phyloP scores from a whole-genome alignment of 306 rosid genomes.

The Spatholobus suberectus region DNA sequence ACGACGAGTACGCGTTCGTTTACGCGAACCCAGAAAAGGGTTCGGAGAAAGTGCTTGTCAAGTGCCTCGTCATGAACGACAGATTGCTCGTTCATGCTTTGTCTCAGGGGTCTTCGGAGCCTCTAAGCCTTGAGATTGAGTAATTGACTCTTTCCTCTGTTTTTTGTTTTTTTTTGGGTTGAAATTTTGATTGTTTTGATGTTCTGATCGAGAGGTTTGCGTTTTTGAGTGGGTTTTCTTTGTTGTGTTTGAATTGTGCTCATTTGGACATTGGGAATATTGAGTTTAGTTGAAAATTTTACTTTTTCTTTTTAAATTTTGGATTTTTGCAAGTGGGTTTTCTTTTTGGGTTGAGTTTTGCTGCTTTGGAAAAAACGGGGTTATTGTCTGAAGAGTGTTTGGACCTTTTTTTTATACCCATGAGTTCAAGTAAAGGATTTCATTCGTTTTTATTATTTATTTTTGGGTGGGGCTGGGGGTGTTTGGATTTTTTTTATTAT shows the following conservation, averaged over 20 bases:
- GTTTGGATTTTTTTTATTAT: not conserved
- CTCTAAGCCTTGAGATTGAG: constrained; percentile 72
- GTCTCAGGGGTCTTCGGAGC: constrained; percentile 58
- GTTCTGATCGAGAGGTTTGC: not conserved
- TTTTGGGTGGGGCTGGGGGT: not conserved
- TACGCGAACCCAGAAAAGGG: constrained; percentile 67
- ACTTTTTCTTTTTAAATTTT: not conserved
- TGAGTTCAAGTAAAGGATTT: no score
- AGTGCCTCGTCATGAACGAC: constrained; percentile 77
- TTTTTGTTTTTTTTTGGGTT: not conserved
- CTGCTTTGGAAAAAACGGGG: no score
- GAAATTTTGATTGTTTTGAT: not conserved
- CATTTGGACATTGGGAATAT: not conserved
- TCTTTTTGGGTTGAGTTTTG: constrained; percentile 7
- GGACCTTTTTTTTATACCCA: no score
- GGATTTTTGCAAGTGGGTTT: constrained; percentile 14
- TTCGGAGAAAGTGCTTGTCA: constrained; percentile 74
- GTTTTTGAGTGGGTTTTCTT: not conserved
- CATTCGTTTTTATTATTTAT: no score
- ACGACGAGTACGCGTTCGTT: constrained; percentile 83
- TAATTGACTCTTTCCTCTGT: constrained; percentile 23
- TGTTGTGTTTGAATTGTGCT: not conserved
- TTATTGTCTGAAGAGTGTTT: no score
- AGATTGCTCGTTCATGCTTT: constrained; percentile 71
- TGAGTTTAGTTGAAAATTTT: not conserved